Evolutionary conservation across 2,329 filamentous ascomycete genomes (phyloP).

Genomic region (Chaetomium sp.): DNA sequence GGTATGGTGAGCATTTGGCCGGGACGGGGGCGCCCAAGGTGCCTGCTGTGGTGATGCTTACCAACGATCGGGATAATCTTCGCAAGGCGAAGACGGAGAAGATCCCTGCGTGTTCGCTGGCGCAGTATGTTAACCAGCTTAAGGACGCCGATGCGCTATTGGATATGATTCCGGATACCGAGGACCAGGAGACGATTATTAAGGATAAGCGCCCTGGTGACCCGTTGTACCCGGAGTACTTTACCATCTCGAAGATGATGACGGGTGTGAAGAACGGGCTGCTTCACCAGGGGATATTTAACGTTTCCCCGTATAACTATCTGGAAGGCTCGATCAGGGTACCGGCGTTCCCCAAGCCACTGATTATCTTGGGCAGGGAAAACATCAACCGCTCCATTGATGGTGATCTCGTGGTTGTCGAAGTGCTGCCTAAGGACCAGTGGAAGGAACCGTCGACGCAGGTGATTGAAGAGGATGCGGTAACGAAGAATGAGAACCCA

Average conservation of each 20-base stretch:
- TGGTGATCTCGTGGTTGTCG: constrained; percentile 87
- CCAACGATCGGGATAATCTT: constrained; percentile 83
- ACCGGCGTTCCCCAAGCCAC: constrained; percentile 78
- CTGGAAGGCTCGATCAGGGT: constrained; percentile 89
- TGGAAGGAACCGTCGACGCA: constrained; percentile 96
- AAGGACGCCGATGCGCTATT: constrained; percentile 79
- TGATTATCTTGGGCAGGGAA: constrained; percentile 84
- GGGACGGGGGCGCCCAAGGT: constrained; percentile 53
- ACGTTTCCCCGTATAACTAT: constrained; percentile 96
- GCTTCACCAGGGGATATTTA: constrained; percentile 91
- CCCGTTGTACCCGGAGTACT: constrained; percentile 84
- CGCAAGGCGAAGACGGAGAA: constrained; percentile 71
- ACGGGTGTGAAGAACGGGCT: constrained; percentile 85
- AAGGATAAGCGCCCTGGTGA: constrained; percentile 58
- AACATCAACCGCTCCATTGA: constrained; percentile 94
- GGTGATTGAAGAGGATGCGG: constrained; percentile 86
- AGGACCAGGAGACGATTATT: constrained; percentile 54
- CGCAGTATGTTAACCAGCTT: constrained; percentile 75
- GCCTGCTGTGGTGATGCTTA: constrained; percentile 85
- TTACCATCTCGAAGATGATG: constrained; percentile 83
- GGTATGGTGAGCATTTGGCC: constrained; percentile 80
- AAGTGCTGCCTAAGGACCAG: constrained; percentile 86
- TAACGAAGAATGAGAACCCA: constrained; percentile 90
- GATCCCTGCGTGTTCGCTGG: constrained; percentile 61
- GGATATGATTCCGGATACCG: constrained; percentile 84